phyloP scores from a whole-genome alignment of 192 early-diverging fungal genomes.

The Powellomyces hirtus region DNA sequence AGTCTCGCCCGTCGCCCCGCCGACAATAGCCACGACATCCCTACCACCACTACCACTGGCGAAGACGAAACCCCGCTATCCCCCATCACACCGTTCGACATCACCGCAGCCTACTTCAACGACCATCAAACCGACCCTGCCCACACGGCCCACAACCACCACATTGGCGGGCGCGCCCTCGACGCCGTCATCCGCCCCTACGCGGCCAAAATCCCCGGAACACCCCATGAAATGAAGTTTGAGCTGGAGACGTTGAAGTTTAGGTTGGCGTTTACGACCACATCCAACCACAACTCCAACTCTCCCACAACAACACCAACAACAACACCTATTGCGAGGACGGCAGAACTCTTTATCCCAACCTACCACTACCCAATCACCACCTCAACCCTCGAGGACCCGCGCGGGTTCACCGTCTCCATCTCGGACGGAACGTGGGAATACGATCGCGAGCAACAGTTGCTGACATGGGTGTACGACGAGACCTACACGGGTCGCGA shows the following conservation, averaged over 20 bases:
- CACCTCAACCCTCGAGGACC: slow-evolving; percentile 1
- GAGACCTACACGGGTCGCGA: slow-evolving; percentile 16
- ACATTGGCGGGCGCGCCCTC: slow-evolving; percentile 73
- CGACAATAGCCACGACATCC: too few relatives aligned
- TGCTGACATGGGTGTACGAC: slow-evolving; percentile 58
- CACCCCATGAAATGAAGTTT: slow-evolving; percentile 59
- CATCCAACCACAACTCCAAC: background rate
- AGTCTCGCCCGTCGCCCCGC: background rate
- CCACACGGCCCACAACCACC: slow-evolving; percentile 45
- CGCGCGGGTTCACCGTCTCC: slow-evolving; percentile 41
- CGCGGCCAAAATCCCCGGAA: slow-evolving; percentile 72
- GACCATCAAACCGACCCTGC: slow-evolving; percentile 29
- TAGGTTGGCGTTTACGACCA: slow-evolving; percentile 57
- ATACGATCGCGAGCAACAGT: slow-evolving; percentile 66
- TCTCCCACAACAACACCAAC: background rate
- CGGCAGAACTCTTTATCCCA: slow-evolving; percentile 74
- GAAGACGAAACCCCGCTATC: too few relatives aligned
- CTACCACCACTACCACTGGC: too few relatives aligned
- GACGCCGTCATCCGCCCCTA: slow-evolving; percentile 80
- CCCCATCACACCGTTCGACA: slow-evolving; percentile 58
- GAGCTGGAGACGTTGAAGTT: slow-evolving; percentile 59
- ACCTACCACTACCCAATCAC: slow-evolving; percentile 61
- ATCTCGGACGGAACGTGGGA: slow-evolving; percentile 71
- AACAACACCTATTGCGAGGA: background rate
- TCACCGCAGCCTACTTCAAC: slow-evolving; percentile 36